Base-by-base conservation (phyloP, 345 rosid genomes). In the Ailanthus altissimus region DNA sequence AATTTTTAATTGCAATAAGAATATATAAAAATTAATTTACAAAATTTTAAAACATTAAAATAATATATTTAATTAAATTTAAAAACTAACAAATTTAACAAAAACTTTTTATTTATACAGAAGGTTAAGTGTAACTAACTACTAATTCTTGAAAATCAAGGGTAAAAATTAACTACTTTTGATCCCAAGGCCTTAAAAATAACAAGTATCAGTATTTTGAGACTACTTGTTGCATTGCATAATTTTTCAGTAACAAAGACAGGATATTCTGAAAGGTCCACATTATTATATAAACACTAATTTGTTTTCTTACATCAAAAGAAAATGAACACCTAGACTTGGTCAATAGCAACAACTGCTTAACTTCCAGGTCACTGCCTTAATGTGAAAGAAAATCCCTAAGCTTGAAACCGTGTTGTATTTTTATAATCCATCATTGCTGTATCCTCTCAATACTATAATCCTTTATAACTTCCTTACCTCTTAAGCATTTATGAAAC, bases 401-500 rank as follows among this genome's bases (percentile, higher is more conserved):
- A 63, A 8, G 38, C 67, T 62, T 36, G 20, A 38, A 20, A 8
- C 45, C 25, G 46, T 18, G 46, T 36, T 36, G 67, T 21, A 32
- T 16, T 36, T 36, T 62, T 3, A 2, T 36, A 1, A 38, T 36
- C 25, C 13, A 18, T 40, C 4, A 18, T 4, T 9, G 15, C 8
- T 20, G 23, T 21, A 63, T 63, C 38, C 21, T 38, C n/a, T 63
- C 40, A 4, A 4, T 38, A 18, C 20, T n/a, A 2, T 16, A 20
- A 23, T 0, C 20, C 3, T 40, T 8, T 63, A 40, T 40, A 23
- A 3, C 18, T 57, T 64, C 28, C 84, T 78, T 64, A 8, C 18
- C 38, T 26, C 53, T 40, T 3, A 78, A 78, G 81, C 76, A 77
- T 74, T n/a, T 43, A 36, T 25, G 51, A 62, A 23, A 36, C 45